Evolutionary conservation across 108 stramenopile species (phyloP).

Genomic region (Cylindrotheca fusiformis): DNA sequence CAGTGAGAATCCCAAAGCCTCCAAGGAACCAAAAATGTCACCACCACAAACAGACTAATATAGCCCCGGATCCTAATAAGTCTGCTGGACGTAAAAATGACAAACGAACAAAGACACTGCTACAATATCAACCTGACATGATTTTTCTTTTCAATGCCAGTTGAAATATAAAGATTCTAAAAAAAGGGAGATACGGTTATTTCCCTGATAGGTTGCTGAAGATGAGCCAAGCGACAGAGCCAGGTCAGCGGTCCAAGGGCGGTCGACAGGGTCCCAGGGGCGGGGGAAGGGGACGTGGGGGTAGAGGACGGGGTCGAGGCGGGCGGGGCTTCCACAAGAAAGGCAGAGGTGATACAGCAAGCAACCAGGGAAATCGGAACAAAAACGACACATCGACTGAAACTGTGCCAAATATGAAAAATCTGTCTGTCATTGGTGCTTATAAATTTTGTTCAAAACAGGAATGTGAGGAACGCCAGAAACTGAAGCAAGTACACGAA

Average conservation of each 20-base stretch:
- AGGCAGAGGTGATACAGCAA: background rate
- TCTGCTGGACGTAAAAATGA: no score
- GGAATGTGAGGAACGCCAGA: constrained; percentile 46
- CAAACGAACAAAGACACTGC: no score
- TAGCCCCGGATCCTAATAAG: no score
- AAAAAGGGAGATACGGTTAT: no score
- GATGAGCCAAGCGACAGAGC: background rate
- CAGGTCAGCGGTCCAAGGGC: background rate
- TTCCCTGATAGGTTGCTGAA: no score
- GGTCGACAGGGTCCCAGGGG: background rate
- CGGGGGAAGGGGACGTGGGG: background rate
- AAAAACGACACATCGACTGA: background rate
- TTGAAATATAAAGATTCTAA: no score
- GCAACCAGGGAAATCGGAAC: no score
- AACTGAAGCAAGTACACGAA: constrained; percentile 32
- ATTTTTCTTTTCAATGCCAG: no score
- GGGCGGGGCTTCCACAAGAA: background rate
- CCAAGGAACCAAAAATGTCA: no score
- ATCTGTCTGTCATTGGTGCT: constrained; percentile 1
- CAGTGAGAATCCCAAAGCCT: no score
- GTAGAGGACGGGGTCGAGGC: background rate
- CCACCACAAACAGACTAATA: no score
- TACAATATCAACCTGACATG: no score
- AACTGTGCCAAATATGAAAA: background rate
- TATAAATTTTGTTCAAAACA: constrained; percentile 37